Evolutionary conservation across 345 rosid genomes (phyloP), one percentile per base, ranked within the genome.

Genomic region (Gossypium thurberi): DNA sequence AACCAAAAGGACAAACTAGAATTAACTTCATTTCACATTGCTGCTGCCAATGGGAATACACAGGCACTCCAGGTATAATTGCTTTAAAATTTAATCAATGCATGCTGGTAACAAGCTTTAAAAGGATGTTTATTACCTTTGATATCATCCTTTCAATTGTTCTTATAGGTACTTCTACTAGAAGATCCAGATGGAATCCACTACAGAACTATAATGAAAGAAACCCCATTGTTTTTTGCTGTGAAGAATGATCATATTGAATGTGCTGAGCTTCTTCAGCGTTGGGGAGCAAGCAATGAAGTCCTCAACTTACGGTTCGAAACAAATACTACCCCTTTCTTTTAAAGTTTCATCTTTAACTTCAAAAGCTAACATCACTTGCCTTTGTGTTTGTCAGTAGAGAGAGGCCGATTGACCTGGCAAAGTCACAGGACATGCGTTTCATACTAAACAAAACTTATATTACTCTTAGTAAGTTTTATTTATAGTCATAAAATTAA

Each of bases 381-480:
- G 12, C 21, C 4, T 25, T 23, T 17, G 21, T 67, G 71, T 52
- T 80, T 71, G 21, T 60, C 86, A 92, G 98, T 5, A 87, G 81
- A 75, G 90, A 92, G 79, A 86, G 96, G 84, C 91, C 96, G 43
- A 76, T 92, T 63, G 94, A 92, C 80, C 79, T 89, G 79, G 87
- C 98, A 55, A 84, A 83, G 80, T 89, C 98, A 10, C 94, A 90
- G 79, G 98, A 92, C 63, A 86, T 90, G 87, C 91, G 98, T 53
- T 87, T 88, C 82, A 79, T 90, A 74, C 96, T 92, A 51, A 88
- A 78, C 59, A 74, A 79, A 75, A 75, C 87, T 44, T 83, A 83
- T 75, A 85, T 86, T 79, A 87, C 79, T 76, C 84, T 74, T 78
- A 81, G 96, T 92, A 87, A 87, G 96, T 81, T 77, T 57, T 68